Percentiles rank a stretch among this genome's conserved stretches.
phyloP scores from a whole-genome alignment of 257 asterid species.

The Ocimum tenuiflorum region DNA sequence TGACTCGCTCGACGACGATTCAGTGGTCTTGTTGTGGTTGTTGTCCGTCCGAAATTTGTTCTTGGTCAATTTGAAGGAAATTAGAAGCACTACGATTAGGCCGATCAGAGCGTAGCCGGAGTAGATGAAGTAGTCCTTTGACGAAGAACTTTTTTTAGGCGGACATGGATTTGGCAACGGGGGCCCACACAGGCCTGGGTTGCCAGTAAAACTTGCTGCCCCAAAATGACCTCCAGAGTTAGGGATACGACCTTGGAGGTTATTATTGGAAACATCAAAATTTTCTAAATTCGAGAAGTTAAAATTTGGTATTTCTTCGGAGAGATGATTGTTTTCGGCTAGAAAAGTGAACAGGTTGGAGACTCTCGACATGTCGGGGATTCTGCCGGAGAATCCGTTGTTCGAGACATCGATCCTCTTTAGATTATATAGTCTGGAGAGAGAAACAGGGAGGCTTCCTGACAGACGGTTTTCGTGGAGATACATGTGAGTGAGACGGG shows the following conservation, averaged over 20 bases:
- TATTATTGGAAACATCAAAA: constrained; percentile 63
- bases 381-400: constrained; percentile 49
- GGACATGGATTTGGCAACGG: constrained; percentile 42
- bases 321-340: constrained; percentile 46
- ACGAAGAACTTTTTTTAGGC: constrained; percentile 24
- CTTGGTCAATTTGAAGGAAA: constrained; percentile 26
- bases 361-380: constrained; percentile 52
- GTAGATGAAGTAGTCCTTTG: constrained; percentile 41
- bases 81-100: constrained; percentile 26
- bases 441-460: constrained; percentile 42
- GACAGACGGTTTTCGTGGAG: constrained; percentile 39
- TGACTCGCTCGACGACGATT: constrained; percentile 43
- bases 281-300: constrained; percentile 45
- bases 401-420: constrained; percentile 41
- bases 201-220: constrained; percentile 39
- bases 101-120: constrained; percentile 53
- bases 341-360: constrained; percentile 56
- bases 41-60: constrained; percentile 7
- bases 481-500: constrained; percentile 46
- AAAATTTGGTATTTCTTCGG: constrained; percentile 43
- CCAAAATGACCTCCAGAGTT: constrained; percentile 30
- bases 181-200: constrained; percentile 56
- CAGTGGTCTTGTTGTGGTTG: constrained; percentile 27
- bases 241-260: constrained; percentile 52
- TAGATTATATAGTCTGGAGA: constrained; percentile 39